Conservation (phyloP, 2,329 filamentous ascomycete species). For the Clonostachys rhizophaga region DNA sequence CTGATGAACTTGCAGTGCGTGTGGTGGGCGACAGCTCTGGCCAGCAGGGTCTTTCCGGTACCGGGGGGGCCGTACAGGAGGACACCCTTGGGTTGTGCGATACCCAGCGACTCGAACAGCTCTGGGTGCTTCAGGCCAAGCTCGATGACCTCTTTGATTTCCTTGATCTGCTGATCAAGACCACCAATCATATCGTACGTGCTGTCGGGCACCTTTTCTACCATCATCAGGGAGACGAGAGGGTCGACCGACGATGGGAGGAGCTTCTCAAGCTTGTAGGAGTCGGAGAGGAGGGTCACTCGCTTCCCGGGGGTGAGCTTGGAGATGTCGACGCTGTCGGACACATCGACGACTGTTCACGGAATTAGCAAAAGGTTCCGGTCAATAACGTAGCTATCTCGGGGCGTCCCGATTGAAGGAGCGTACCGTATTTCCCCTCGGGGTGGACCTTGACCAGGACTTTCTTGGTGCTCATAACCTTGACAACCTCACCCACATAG, state of each 20-base stretch:
- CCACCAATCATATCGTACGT: constrained; percentile 99
- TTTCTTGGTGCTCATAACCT: constrained; percentile 99
- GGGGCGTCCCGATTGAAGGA: neutral
- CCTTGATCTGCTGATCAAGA: constrained; percentile 98
- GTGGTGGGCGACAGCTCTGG: constrained; percentile 94
- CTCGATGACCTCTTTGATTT: constrained; percentile 99
- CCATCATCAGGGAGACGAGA: constrained; percentile 99
- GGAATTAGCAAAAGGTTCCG: neutral
- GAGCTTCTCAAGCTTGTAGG: constrained; percentile 98
- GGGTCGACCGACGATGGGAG: constrained; percentile 97
- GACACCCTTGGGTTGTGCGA: constrained; percentile 96
- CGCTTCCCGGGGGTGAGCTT: constrained; percentile 98
- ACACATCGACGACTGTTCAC: constrained; percentile 80
- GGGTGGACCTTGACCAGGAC: constrained; percentile 98
- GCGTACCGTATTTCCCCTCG: constrained; percentile 97
- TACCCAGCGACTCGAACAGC: constrained; percentile 97
- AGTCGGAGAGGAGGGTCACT: constrained; percentile 92
- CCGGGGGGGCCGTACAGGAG: constrained; percentile 94
- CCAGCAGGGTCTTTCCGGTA: constrained; percentile 93
- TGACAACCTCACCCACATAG: constrained; percentile 99
- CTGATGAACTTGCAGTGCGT: constrained; percentile 99
- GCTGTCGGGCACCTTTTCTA: constrained; percentile 98
- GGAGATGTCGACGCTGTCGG: constrained; percentile 87
- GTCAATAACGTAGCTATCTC: neutral
- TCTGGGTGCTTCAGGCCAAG: constrained; percentile 97